A percentile compares a stretch with the other conserved stretches of the same genome.
phyloP scores from a whole-genome alignment of 495 filamentous ascomycete species.

The Daldinia grandis region DNA sequence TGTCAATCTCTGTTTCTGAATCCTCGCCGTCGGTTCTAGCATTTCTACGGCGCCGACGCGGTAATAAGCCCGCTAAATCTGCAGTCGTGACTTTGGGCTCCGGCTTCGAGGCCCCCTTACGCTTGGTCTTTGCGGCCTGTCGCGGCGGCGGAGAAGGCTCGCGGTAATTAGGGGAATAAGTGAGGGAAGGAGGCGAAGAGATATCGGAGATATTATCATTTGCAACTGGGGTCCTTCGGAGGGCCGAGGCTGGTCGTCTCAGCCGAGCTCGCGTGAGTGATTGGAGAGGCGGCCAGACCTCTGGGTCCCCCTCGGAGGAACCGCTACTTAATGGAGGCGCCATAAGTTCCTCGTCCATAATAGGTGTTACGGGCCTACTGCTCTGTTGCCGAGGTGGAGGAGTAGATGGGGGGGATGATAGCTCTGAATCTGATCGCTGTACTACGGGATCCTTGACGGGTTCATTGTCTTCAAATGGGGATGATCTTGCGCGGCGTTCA shows the following conservation, averaged over 20 bases:
- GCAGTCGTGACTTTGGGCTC: slow-evolving; percentile 51
- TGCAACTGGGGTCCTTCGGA: slow-evolving; percentile 45
- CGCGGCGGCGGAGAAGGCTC: slow-evolving; percentile 41
- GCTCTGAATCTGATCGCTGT: slow-evolving; percentile 41
- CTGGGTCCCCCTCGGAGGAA: slow-evolving; percentile 48
- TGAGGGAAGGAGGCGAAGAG: slow-evolving; percentile 60
- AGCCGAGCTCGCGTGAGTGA: slow-evolving; percentile 47
- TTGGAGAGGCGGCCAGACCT: slow-evolving; percentile 53
- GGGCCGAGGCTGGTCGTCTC: slow-evolving; percentile 31
- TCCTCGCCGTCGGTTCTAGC: slow-evolving; percentile 32
- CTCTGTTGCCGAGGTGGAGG: slow-evolving; percentile 24
- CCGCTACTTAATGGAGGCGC: slow-evolving; percentile 57
- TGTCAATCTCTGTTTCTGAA: slow-evolving; percentile 44
- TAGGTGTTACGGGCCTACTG: slow-evolving; percentile 31
- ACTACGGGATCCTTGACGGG: slow-evolving; percentile 42
- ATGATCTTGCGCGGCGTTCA: slow-evolving; percentile 40
- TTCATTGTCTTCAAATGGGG: slow-evolving; percentile 42
- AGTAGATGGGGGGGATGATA: slow-evolving; percentile 32
- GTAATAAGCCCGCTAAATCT: slow-evolving; percentile 54
- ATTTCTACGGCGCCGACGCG: slow-evolving; percentile 47
- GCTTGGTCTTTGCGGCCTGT: slow-evolving; percentile 32
- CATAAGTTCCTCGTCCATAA: slow-evolving; percentile 52
- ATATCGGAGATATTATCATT: slow-evolving; percentile 51
- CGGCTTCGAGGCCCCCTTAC: slow-evolving; percentile 32
- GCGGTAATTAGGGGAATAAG: slow-evolving; percentile 59